Evolutionary conservation across 176 grass and related monocot species (phyloP), one percentile per base, ranked within the genome.

Genomic region (Ananas comosus): DNA sequence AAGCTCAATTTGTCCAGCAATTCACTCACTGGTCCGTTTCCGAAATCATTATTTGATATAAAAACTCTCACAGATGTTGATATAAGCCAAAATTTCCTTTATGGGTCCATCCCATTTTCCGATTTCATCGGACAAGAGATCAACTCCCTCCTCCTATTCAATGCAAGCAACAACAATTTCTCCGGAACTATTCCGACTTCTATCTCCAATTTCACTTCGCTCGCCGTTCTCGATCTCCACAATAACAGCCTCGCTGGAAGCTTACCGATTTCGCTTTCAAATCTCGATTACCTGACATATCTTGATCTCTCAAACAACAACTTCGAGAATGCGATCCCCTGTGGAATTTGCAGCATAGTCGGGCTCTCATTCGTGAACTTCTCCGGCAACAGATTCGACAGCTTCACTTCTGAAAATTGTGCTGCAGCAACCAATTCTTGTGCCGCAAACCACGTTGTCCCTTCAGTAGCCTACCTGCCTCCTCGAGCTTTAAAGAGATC

Each of bases 221-320:
- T 99, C 12, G 58, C 84, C 23, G 86, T 80, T 76, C 87, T 99
- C 68, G 94, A 99, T 78, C 78, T 99, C 72, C 94, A 99, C 73
- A 79, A 74, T 67, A 99, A 99, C 74, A 89, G 67, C 72, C 78
- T 99, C 70, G 72, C 67, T 64, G 94, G 89, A 83, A 79, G 53
- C 16, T 91, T 99, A 51, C 89, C 94, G 24, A 25, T 72, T 70
- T 76, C 76, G 72, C 82, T 99, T 72, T 80, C 84, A 59, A 79
- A 78, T 72, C 84, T 99, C 14, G 80, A 78, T 68, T 83, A 76
- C 75, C 74, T 99, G 66, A 91, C 83, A 50, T 99, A 93, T 85
- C 77, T 99, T 64, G 94, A 99, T 64, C 64, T 99, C n/a, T 99
- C 94, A 33, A 74, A 81, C 64, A 99, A 99, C 51, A 17, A 84